These are phyloP conservation scores for Scleroderma bovista DNA, from an alignment of 768 basidiomycete genomes.

Conservation along the genomic window DNA sequence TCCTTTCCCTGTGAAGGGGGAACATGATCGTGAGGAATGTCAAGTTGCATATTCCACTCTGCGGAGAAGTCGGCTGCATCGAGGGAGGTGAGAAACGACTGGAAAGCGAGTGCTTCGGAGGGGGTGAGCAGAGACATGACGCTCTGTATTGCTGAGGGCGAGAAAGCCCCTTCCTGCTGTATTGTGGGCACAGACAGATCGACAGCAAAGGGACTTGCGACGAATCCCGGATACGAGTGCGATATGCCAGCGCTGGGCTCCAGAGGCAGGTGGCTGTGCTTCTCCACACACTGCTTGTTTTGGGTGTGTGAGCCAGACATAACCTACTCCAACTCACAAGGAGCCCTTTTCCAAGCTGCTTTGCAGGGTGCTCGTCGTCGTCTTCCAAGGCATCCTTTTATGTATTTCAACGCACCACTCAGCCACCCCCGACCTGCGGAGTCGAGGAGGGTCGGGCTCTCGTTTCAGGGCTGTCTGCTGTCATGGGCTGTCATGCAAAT, in stretches of 20 bases:
- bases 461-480: too few relatives aligned
- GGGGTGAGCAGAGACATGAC: conserved; percentile 61
- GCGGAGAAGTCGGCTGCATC: conserved; percentile 38
- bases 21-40: conserved; percentile 39
- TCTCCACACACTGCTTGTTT: conserved; percentile 22
- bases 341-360: too few relatives aligned
- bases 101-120: conserved; percentile 61
- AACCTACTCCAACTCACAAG: background rate
- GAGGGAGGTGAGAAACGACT: conserved; percentile 58
- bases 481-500: too few relatives aligned
- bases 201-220: background rate
- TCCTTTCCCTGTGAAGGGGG: conserved; percentile 52
- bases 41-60: conserved; percentile 44
- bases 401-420: too few relatives aligned
- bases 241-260: conserved; percentile 13
- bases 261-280: conserved; percentile 25
- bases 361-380: too few relatives aligned
- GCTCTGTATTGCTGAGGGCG: background rate
- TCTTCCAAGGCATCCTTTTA: too few relatives aligned
- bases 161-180: background rate
- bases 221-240: conserved; percentile 3
- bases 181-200: background rate
- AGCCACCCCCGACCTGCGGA: too few relatives aligned
- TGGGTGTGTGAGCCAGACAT: conserved; percentile 13
- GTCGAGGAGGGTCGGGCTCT: too few relatives aligned